Evolutionary conservation across 1,284 basidiomycete genomes (phyloP), one percentile per base, ranked within the genome.

Genomic region (Hypsizygus ulmarius): DNA sequence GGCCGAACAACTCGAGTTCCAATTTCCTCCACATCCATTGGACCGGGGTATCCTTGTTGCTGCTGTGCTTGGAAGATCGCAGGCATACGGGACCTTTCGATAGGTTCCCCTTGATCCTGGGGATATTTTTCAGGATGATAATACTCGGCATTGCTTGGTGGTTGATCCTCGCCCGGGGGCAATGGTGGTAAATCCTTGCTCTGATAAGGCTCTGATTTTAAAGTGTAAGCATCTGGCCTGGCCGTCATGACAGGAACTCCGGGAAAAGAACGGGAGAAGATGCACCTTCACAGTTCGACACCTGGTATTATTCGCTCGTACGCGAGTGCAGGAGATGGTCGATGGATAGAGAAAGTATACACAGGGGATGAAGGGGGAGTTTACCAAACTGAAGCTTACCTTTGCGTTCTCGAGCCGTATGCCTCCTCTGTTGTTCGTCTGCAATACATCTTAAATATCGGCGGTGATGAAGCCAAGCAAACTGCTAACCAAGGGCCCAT

Each of bases 351-450:
- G 60, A 60, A 59, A 64, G 51, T 39, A 62, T 58, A 57, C 57
- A 61, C 45, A 59, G 57, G 52, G 56, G 55, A 65, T 62, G 60
- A 62, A 63, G 59, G 58, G 58, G 52, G 60, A 55, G 53, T 56
- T 61, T 43, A 54, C 44, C 29, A 58, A 45, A 54, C 37, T 45
- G 36, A 49, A 53, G 54, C 81, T 88, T 73, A 96, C 93, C 93
- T 90, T 87, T 90, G 58, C 88, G 84, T 60, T 87, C 84, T 54
- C 70, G 76, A 21, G 84, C 81, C 34, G 70, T 65, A 15, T 70
- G 66, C 53, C 71, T 74, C 49, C 78, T 74, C 18, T 78, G 74
- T 55, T 80, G 77, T 61, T 84, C 81, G 64, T 82, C 86, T 88
- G 60, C 40, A 8, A 44, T 29, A 30, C 39, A 38, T 5, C 9